Evolutionary conservation across 495 filamentous ascomycete species (phyloP).

Genomic region (Talaromyces stipitatus): DNA sequence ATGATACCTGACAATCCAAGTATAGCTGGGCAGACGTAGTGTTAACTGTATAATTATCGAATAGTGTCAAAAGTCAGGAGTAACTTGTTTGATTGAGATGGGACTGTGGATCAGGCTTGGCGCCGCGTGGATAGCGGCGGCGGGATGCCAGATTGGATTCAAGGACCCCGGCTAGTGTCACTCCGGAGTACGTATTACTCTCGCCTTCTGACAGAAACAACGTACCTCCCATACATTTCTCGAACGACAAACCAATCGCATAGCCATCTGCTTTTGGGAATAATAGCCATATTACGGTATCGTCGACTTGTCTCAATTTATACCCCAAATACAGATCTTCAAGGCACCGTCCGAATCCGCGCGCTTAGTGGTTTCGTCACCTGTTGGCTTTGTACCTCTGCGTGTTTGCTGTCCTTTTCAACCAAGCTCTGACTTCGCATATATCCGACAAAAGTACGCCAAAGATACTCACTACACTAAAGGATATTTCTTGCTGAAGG

Average conservation of each 20-base stretch:
- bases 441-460: background rate
- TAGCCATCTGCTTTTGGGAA: background rate
- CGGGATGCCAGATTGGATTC: background rate
- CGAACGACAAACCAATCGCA: background rate
- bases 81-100: background rate
- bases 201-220: background rate
- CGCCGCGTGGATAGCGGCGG: background rate
- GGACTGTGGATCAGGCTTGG: background rate
- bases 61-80: background rate
- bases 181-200: background rate
- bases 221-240: background rate
- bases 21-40: too few species aligned
- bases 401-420: background rate
- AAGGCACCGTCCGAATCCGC: background rate
- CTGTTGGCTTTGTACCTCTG: background rate
- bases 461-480: too few species aligned
- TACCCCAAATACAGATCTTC: background rate
- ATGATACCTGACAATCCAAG: too few species aligned
- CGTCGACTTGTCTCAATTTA: background rate
- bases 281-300: background rate
- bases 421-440: background rate
- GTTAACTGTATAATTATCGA: too few species aligned
- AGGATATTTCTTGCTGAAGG: background rate
- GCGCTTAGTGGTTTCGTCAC: background rate
- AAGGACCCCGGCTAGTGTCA: background rate